Percentiles rank a stretch among this genome's conserved stretches.
These are phyloP conservation scores for Neopestalotiopsis sp. DNA, from an alignment of 2,329 filamentous ascomycete genomes.

Conservation along the genomic window DNA sequence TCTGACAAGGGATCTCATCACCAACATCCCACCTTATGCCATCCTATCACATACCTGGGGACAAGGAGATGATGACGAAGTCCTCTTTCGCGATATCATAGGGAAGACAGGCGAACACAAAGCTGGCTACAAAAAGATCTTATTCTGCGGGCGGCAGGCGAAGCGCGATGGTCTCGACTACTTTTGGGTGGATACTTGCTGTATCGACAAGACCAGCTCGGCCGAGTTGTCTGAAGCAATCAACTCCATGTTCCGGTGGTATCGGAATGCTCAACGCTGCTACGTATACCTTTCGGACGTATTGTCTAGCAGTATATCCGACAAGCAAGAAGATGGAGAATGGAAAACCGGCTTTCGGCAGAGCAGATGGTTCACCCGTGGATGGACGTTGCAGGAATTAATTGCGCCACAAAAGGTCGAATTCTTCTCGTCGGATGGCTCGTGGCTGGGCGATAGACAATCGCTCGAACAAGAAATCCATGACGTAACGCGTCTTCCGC, in stretches of 20 bases:
- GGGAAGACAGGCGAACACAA: background rate
- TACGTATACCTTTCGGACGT: background rate
- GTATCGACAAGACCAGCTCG: background rate
- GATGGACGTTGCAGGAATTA: background rate
- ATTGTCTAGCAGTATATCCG: background rate
- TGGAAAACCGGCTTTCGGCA: background rate
- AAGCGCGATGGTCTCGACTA: background rate
- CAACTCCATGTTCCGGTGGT: background rate
- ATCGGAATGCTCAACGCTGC: background rate
- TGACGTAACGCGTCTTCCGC: background rate
- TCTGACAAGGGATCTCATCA: background rate
- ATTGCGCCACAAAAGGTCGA: background rate
- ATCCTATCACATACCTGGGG: background rate
- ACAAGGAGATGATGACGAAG: background rate
- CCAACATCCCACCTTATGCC: background rate
- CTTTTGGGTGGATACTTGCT: background rate
- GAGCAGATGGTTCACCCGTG: background rate
- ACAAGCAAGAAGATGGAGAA: background rate
- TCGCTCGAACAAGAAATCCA: background rate
- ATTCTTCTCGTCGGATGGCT: background rate
- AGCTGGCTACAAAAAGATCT: slow-evolving; percentile 3
- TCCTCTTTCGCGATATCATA: background rate
- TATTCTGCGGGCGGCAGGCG: background rate
- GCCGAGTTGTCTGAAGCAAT: background rate
- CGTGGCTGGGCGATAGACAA: background rate